Percentiles rank a stretch among this genome's conserved stretches.
Conservation (phyloP, 805 yeast genomes). For the Teunomyces atbi region DNA sequence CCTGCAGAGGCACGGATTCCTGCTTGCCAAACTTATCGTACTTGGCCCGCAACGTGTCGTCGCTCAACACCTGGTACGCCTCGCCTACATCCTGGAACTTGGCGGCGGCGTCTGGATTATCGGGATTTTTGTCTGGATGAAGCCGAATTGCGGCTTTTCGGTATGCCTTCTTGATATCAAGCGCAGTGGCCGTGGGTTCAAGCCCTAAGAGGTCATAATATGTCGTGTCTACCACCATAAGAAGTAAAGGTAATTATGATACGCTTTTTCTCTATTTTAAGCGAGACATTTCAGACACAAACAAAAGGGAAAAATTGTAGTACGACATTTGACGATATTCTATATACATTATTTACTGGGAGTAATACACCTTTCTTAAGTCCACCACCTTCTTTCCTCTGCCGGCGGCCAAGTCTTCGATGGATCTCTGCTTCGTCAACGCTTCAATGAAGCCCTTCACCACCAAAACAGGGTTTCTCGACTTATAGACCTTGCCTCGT, state of each 20-base stretch:
- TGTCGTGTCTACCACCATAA: conserved; percentile 46
- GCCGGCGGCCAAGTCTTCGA: conserved; percentile 83
- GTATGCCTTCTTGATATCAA: conserved; percentile 46
- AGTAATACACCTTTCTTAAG: conserved; percentile 84
- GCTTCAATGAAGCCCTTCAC: conserved; percentile 89
- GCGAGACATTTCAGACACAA: too few relatives aligned
- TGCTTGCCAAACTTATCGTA: conserved; percentile 78
- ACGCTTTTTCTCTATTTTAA: neutral
- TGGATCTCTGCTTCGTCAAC: conserved; percentile 70
- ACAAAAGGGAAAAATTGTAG: too few relatives aligned
- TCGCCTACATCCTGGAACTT: conserved; percentile 52
- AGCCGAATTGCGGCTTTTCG: conserved; percentile 43
- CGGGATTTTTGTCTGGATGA: conserved; percentile 48
- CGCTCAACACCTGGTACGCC: conserved; percentile 77
- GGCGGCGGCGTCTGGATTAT: conserved; percentile 44
- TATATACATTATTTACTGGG: conserved; percentile 19
- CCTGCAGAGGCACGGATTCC: conserved; percentile 65
- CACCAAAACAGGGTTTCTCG: conserved; percentile 93
- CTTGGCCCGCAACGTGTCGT: conserved; percentile 57
- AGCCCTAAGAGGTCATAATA: conserved; percentile 41
- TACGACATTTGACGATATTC: neutral
- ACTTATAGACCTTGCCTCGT: conserved; percentile 86
- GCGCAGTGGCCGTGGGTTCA: conserved; percentile 35
- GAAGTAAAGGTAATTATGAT: too few relatives aligned
- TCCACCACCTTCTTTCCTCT: conserved; percentile 96